Evolutionary conservation across 306 rosid genomes (phyloP), one percentile per base, ranked within the genome.

Genomic region (Glycyrrhiza uralensis): DNA sequence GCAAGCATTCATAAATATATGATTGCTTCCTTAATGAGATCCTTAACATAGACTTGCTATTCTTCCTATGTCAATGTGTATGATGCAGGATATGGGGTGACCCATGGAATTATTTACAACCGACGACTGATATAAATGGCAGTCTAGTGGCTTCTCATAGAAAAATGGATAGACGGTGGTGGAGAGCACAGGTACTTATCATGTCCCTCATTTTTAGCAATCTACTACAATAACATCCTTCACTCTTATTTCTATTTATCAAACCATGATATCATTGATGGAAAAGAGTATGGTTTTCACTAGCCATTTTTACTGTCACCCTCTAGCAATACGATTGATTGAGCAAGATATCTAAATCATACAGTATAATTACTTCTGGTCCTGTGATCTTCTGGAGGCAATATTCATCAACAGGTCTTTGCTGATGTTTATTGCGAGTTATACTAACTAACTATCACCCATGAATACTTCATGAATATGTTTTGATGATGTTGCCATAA

Each of bases 131-230:
- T 66, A 69, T 94, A 64, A 94, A 91, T 74, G 99, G 99, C 10
- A 94, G 81, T 71, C 72, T 94, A 24, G n/a, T 94, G 50, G 74
- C 86, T 82, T 70, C 86, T 75, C 97, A 94, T 73, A 90, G 90
- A 64, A 91, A 89, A 83, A 94, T 91, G 99, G 95, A 91, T 39
- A 76, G 65, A 56, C 71, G 99, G 56, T 94, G 99, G 99, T 94
- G 97, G 97, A 81, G 96, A 78, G 97, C 99, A 50, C 99, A 94
- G 95, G 97, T 57, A 62, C 47, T 65, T 28, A 15, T 28, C 22
- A 51, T 57, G 22, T 15, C 71, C 71, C 33, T 19, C 52, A 26
- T 56, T 67, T n/a, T 64, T 57, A 49, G 50, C 36, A 38, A 52
- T 57, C 15, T 10, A 52, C 59, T 52, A 5, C 8, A 11, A 12